Base-by-base conservation (phyloP, 768 basidiomycete genomes). In the Mrakia blollopis region DNA sequence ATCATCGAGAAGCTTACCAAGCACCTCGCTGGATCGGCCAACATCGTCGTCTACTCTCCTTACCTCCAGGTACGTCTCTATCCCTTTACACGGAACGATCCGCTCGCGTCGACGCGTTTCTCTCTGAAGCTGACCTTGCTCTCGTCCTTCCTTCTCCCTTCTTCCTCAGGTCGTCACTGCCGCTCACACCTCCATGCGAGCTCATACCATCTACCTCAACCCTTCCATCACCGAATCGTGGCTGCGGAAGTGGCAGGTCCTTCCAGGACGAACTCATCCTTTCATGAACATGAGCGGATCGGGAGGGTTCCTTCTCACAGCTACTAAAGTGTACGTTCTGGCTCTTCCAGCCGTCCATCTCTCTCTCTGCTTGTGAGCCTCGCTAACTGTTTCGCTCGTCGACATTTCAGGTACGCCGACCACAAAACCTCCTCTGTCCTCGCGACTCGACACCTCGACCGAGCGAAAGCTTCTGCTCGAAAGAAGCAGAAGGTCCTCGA, bases 191-290 rank as follows among this genome's bases (percentile, higher is more conserved):
- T 89, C 88, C 79, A 84, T 98, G 80, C 89, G 92, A 67, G 84
- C 87, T 35, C 81, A 87, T 57, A 89, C 91, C 13, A 84, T 87
- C 78, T 95, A 89, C 83, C 85, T 98, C 16, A 89, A 89, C 44
- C 91, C 93, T 11, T 89, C 87, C 23, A 85, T 98, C 41, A 91
- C 92, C 3, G 96, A 98, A 83, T 86, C 89, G 16, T 98, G 92
- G 91, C 83, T 93, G 60, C 89, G 96, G 39, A 88, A 89, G 79
- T 99, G 98, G 85, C 75, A 88, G 85, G 90, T 94, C 23, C 86
- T 99, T n/a, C 97, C 97, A 32, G 96, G 97, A 32, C 88, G 97
- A 50, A 96, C 93, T 57, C 97, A 99, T 85, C 97, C 97, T 5
- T 89, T 88, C 79, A 98, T 99, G 97, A 90, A 87, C 75, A 92